Base-by-base conservation (phyloP, 306 rosid genomes). In the Lathyrus sativus region DNA sequence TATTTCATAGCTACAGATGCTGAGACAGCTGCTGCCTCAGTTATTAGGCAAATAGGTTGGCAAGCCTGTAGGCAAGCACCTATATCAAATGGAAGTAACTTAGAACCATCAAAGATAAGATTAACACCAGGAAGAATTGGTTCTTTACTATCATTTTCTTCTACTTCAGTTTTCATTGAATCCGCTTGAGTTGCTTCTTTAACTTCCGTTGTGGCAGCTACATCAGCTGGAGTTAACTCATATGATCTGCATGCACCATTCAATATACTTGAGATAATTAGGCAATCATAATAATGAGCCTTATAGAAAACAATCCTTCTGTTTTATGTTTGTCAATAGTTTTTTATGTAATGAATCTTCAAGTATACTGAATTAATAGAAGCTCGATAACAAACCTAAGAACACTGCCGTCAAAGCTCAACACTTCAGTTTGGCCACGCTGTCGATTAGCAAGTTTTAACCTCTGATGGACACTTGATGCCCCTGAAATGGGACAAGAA, bases 31-130 rank as follows among this genome's bases (percentile, higher is more conserved):
- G 95, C 96, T 48, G 99, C 99, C 64, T 93, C 97, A 18, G 88
- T 76, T 85, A 93, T 76, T 81, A 93, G 79, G 65, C 95, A 81
- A 77, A 88, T 85, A 18, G 92, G 89, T 72, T 85, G 99, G 72
- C 96, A 90, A 70, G 92, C 99, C 79, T 90, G 99, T 60, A 87
- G 89, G 76, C 99, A 93, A 79, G 97, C 99, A 62, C 95, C 86
- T 66, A 93, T 81, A 48, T 93, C 99, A 13, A 93, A 90, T 37
- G 89, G 97, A 76, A 82, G 95, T 84, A 93, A 79, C 82, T 79
- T 84, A 17, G 89, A 86, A 73, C 97, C 99, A 75, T 93, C 96
- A 66, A 90, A 93, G 63, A 93, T 77, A 78, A 93, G 89, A 82
- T 88, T 93, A 45, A 88, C 92, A 26, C 96, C 97, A 5, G 97